Evolutionary conservation across 2,329 filamentous ascomycete species (phyloP), one percentile per base, ranked within the genome.

Genomic region (Hypocrella siamensis): DNA sequence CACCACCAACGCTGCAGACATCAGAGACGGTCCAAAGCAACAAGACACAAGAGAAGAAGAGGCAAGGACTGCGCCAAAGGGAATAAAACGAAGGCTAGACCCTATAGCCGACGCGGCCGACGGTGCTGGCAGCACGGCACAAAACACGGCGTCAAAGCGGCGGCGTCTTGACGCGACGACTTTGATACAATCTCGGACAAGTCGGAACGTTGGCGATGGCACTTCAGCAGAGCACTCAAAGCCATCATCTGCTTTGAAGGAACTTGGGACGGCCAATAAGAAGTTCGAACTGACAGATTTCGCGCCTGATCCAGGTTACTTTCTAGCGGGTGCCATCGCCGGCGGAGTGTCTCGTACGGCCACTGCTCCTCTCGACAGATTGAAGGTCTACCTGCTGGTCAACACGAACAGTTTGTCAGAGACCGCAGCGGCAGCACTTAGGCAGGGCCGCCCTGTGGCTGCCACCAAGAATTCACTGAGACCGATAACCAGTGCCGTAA

Each of bases 311-410:
- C 69, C 79, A 93, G 90, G 90, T 70, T 98, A 96, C 62, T 98
- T 96, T 59, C 60, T 93, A 61, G 90, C 90, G 54, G 90, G 90
- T 65, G 90, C 85, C 56, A 67, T 93, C 52, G 85, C 88, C 53
- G 90, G 90, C 53, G 88, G 85, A 54, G 78, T 94, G 47, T 96
- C 88, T 51, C 79, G 90, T 52, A 96, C 90, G 51, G 80, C 83
- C 40, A 98, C 90, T 44, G 90, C 90, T 38, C 90, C 90, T 37
- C 76, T 98, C 56, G 90, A 98, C 61, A 84, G 90, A 46, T 66
- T 98, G 36, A 96, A 96, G 61, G 90, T 98, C 42, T 96, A 93
- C 54, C 72, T 98, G 32, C 90, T 98, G 46, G 88, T 93, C 32
- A 88, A 92, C 56, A 93, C 84, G 35, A 67, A 38, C 29, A 47